phyloP scores from a whole-genome alignment of 2,329 filamentous ascomycete species.

The Ophiostoma pallidulum region DNA sequence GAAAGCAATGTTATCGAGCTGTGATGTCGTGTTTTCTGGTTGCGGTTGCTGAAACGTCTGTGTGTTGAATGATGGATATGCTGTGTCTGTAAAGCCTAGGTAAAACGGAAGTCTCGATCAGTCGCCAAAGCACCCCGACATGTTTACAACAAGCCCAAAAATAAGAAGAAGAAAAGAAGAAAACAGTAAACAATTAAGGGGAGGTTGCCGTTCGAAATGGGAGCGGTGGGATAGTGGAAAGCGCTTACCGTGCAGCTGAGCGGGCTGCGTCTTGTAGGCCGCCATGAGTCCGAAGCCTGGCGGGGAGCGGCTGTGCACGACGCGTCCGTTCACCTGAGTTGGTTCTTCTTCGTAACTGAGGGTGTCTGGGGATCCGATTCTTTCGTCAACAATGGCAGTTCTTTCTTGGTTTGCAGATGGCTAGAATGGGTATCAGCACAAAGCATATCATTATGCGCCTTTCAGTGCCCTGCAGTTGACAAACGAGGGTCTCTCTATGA shows the following conservation, averaged over 20 bases:
- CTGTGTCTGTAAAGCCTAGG: constrained; percentile 33
- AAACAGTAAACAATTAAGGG: too few relatives aligned
- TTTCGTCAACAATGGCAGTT: constrained; percentile 50
- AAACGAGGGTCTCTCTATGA: not conserved
- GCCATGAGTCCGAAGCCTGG: constrained; percentile 63
- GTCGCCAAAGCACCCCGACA: not conserved
- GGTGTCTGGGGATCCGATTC: constrained; percentile 48
- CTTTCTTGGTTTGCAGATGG: constrained; percentile 44
- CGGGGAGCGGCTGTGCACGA: constrained; percentile 47
- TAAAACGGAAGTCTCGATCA: not conserved
- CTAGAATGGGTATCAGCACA: constrained; percentile 23
- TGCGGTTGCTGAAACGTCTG: constrained; percentile 38
- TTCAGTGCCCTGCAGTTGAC: not conserved
- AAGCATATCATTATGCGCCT: not conserved
- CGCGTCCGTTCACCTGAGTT: constrained; percentile 39
- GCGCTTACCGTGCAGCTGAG: constrained; percentile 72
- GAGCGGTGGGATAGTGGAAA: too few relatives aligned
- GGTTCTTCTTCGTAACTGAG: constrained; percentile 49
- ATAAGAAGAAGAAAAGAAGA: too few relatives aligned
- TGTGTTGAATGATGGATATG: constrained; percentile 42
- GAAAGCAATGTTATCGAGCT: constrained; percentile 48
- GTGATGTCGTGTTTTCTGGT: constrained; percentile 40
- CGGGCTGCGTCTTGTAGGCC: constrained; percentile 68
- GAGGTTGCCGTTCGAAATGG: too few relatives aligned
- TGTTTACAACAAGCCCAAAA: too few relatives aligned